Conservation (phyloP, 805 yeast species). For the Pichia pseudocactophila region DNA sequence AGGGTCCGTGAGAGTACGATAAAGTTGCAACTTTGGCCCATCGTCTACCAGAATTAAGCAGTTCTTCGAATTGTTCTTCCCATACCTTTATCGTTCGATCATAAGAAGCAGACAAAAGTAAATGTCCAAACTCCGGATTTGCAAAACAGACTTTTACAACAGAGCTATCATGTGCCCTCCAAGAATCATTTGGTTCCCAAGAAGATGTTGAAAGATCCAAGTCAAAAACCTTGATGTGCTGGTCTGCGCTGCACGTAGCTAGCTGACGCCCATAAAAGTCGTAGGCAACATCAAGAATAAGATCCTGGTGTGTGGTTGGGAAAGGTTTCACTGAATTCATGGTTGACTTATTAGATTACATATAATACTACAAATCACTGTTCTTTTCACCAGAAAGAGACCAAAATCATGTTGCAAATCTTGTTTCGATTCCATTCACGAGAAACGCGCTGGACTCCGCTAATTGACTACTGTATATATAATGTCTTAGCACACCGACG, state of each 20-base stretch:
- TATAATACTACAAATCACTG: neutral
- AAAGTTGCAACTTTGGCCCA: constrained; percentile 73
- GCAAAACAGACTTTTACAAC: constrained; percentile 86
- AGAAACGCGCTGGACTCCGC: too few species aligned
- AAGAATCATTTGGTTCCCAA: constrained; percentile 81
- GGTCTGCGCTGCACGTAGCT: constrained; percentile 94
- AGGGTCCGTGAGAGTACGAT: constrained; percentile 81
- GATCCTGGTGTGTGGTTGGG: constrained; percentile 85
- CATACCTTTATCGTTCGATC: constrained; percentile 85
- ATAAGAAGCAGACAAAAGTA: constrained; percentile 80
- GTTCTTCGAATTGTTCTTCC: constrained; percentile 82
- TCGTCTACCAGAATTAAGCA: constrained; percentile 67
- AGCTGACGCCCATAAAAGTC: constrained; percentile 88
- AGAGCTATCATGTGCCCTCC: constrained; percentile 93
- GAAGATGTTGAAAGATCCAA: constrained; percentile 53
- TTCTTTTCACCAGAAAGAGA: neutral
- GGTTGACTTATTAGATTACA: neutral
- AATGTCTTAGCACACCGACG: too few species aligned
- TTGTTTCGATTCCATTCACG: too few species aligned
- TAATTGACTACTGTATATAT: too few species aligned
- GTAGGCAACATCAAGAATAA: constrained; percentile 82
- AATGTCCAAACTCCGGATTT: constrained; percentile 84
- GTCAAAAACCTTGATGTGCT: constrained; percentile 84
- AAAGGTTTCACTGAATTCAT: constrained; percentile 54
- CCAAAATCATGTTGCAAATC: too few species aligned